Percentiles rank a stretch among this genome's conserved stretches.
Evolutionary conservation across 2,329 filamentous ascomycete genomes (phyloP).

Genomic region (Ophiostoma sp.): DNA sequence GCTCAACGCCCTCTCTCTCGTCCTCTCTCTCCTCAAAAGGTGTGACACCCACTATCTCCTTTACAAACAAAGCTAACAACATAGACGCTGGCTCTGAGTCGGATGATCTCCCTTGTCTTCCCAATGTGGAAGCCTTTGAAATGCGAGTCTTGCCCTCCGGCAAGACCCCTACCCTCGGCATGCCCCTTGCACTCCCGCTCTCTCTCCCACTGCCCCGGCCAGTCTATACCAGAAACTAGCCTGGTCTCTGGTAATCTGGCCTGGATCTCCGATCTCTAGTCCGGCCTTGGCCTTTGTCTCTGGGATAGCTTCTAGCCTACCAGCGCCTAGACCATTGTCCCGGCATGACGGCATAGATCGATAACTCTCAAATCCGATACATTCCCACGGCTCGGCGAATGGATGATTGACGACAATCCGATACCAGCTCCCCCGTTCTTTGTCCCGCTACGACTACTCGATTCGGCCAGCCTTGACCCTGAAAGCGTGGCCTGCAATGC

Average conservation of each 20-base stretch:
- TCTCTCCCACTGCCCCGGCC: slow-evolving; percentile 3
- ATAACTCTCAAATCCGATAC: background rate
- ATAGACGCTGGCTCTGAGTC: background rate
- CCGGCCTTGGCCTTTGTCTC: too few species aligned
- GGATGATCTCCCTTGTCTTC: background rate
- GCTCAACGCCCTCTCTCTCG: background rate
- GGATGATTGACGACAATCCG: background rate
- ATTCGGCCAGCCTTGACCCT: background rate
- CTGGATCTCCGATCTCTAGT: too few species aligned
- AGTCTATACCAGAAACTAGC: background rate
- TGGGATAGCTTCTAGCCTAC: background rate
- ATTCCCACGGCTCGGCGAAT: background rate
- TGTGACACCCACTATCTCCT: background rate
- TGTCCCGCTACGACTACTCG: background rate
- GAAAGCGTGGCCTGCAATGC: background rate
- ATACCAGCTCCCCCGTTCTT: too few species aligned
- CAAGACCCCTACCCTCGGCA: background rate
- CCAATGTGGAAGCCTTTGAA: background rate
- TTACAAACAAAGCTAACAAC: background rate
- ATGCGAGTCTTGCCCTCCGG: background rate
- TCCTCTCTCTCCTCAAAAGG: slow-evolving; percentile 2
- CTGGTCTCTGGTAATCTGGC: background rate
- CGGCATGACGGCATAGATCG: background rate
- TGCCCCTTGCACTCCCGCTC: slow-evolving; percentile 1
- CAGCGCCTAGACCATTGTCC: background rate